These are phyloP conservation scores for Buxus sempervirens DNA, from an alignment of 164 flowering plant genomes.

Conservation along the genomic window DNA sequence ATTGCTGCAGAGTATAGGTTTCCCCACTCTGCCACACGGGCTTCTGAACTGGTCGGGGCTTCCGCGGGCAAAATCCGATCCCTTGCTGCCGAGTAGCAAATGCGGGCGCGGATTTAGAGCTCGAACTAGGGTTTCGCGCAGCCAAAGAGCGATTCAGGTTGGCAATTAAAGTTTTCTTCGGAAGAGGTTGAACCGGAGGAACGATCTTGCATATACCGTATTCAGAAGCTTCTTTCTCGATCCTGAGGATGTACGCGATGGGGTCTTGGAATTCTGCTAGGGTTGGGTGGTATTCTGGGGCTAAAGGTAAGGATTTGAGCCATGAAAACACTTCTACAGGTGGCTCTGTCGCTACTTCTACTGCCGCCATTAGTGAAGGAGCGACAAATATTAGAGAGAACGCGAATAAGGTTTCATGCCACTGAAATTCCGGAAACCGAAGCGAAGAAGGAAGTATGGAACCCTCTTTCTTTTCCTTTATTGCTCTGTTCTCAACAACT, in stretches of 20 bases:
- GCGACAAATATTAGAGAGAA: too few species aligned
- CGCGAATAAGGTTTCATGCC: too few species aligned
- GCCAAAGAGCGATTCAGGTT: conserved; percentile 57
- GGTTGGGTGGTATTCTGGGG: conserved; percentile 73
- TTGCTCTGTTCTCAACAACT: too few species aligned
- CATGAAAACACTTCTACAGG: conserved; percentile 50
- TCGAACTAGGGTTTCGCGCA: conserved; percentile 25
- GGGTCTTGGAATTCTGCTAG: conserved; percentile 78
- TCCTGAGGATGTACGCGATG: conserved; percentile 74
- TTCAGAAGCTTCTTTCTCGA: conserved; percentile 69
- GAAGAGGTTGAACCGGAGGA: conserved; percentile 54
- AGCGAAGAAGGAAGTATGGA: not conserved
- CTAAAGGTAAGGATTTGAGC: conserved; percentile 67
- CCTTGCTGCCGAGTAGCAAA: conserved; percentile 80
- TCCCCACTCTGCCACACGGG: conserved; percentile 88
- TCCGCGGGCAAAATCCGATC: conserved; percentile 73
- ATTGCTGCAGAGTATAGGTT: conserved; percentile 46
- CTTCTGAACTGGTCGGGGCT: conserved; percentile 53
- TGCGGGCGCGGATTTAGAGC: conserved; percentile 36
- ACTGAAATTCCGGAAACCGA: not conserved
- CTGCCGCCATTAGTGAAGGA: not conserved
- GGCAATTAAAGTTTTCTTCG: conserved; percentile 46
- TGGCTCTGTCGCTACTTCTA: conserved; percentile 13
- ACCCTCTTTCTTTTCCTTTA: too few species aligned
- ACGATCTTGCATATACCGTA: conserved; percentile 83